Base-by-base conservation (phyloP, 2,329 filamentous ascomycete species). In the Colletotrichum orchidophilum region DNA sequence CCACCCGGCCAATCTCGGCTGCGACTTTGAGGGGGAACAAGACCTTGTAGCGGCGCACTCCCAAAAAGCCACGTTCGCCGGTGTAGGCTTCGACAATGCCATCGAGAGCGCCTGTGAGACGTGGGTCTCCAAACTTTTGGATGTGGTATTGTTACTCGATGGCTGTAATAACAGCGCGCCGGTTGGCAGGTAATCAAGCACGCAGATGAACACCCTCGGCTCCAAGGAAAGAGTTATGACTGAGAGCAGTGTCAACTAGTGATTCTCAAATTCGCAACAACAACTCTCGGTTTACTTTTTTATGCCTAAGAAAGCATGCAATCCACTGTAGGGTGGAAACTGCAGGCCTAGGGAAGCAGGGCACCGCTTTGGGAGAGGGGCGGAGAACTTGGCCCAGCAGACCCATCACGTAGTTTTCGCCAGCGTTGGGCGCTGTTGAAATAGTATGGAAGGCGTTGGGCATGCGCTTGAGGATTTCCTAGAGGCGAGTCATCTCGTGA, bases 11-110 rank as follows among this genome's bases (percentile, higher is more conserved):
- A 0, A 84, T 87, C 76, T 88, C 88, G 26, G 82, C 83, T 0
- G 87, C 86, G n/a, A 87, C 83, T 69, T 88, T 86, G 0, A 88
- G 82, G 26, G 88, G 85, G 0, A 86, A 87, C 66, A 87, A 88
- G 5, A 88, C 86, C 74, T 88, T 88, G 76, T 88, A 88, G 18
- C 86, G 79, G 74, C 88, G 87, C 0, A 83, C 84, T 1, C 87
- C 86, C 86, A 88, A 87, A 74, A 88, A 89, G 1, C 87, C 87
- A 21, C 87, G 81, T 72, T 88, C 86, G 0, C 86, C 87, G 0
- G 85, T 85, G 71, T 88, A 89, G 0, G 86, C 85, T 74, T 88
- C 87, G 0, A 88, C 82, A 1, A 88, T 87, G 0, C 86, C 86
- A 66, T 88, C 86, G 0, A 88, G 73, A 2, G 88, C 86, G 3